Conservation (phyloP, 495 filamentous ascomycete species). For the Penicillium maclennaniae region DNA sequence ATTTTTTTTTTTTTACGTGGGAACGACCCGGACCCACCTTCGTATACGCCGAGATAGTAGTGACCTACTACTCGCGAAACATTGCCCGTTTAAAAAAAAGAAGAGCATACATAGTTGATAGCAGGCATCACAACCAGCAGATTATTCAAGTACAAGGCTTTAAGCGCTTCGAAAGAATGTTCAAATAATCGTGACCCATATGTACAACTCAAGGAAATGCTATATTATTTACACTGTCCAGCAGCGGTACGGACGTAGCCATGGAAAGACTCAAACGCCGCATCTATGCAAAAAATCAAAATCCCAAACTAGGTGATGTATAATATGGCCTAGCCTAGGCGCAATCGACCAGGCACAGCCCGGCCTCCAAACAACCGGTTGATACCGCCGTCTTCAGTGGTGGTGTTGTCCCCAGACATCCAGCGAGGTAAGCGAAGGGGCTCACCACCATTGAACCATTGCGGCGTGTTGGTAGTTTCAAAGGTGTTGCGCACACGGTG, state of each 20-base stretch:
- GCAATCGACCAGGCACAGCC: slow-evolving; percentile 45
- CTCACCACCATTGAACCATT: slow-evolving; percentile 69
- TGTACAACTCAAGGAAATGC: slow-evolving; percentile 15
- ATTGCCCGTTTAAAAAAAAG: too few relatives aligned
- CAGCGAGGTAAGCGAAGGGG: slow-evolving; percentile 75
- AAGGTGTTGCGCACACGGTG: slow-evolving; percentile 89
- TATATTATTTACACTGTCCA: slow-evolving; percentile 26
- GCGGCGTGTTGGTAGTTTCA: slow-evolving; percentile 75
- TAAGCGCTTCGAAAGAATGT: too few relatives aligned
- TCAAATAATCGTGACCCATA: neutral
- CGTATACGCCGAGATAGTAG: neutral
- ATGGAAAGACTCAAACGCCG: slow-evolving; percentile 24
- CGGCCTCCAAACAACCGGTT: slow-evolving; percentile 55
- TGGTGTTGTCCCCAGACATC: slow-evolving; percentile 53
- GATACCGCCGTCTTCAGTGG: slow-evolving; percentile 38
- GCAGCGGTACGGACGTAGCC: slow-evolving; percentile 18
- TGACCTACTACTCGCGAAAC: neutral
- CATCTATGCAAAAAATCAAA: slow-evolving; percentile 12
- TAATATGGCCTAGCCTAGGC: slow-evolving; percentile 21
- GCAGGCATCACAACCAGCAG: too few relatives aligned
- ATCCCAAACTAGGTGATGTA: neutral
- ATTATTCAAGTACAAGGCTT: too few relatives aligned
- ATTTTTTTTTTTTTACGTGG: neutral
- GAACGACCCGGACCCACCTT: neutral
- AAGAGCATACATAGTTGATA: too few relatives aligned